Evolutionary conservation across 495 filamentous ascomycete genomes (phyloP).

Genomic region (Xylaria telfairii): DNA sequence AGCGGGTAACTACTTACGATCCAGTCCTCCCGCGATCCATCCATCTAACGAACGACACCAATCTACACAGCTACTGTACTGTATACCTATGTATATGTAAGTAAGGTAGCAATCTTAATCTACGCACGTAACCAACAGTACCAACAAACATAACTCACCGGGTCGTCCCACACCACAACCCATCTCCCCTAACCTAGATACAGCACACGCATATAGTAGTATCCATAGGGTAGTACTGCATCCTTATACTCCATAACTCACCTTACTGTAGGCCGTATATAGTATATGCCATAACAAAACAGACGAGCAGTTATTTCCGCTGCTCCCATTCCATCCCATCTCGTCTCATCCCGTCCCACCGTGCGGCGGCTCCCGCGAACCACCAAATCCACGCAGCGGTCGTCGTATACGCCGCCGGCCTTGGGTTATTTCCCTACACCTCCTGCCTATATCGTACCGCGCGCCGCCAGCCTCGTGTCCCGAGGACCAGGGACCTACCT

Average conservation of each 20-base stretch:
- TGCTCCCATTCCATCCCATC: background rate
- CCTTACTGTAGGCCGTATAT: too few relatives aligned
- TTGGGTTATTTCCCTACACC: too few relatives aligned
- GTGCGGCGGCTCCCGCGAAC: conserved; percentile 15
- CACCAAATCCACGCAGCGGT: background rate
- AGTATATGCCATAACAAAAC: too few relatives aligned
- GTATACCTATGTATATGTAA: too few relatives aligned
- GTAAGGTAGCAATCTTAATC: background rate
- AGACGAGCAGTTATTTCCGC: background rate
- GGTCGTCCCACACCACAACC: background rate
- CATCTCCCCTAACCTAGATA: conserved; percentile 1
- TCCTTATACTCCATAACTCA: too few relatives aligned
- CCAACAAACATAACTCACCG: background rate
- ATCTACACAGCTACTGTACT: background rate
- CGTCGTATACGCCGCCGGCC: too few relatives aligned
- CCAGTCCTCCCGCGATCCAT: background rate
- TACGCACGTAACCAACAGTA: background rate
- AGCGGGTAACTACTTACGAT: too few relatives aligned
- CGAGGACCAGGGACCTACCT: conserved; percentile 10
- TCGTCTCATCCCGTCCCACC: background rate
- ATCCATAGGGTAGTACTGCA: too few relatives aligned
- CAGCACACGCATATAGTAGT: background rate
- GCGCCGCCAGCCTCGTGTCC: background rate
- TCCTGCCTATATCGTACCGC: background rate
- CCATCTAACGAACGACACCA: background rate